These are phyloP conservation scores for Phytophthora cactorum DNA, from an alignment of 352 stramenopile genomes.

Conservation along the genomic window DNA sequence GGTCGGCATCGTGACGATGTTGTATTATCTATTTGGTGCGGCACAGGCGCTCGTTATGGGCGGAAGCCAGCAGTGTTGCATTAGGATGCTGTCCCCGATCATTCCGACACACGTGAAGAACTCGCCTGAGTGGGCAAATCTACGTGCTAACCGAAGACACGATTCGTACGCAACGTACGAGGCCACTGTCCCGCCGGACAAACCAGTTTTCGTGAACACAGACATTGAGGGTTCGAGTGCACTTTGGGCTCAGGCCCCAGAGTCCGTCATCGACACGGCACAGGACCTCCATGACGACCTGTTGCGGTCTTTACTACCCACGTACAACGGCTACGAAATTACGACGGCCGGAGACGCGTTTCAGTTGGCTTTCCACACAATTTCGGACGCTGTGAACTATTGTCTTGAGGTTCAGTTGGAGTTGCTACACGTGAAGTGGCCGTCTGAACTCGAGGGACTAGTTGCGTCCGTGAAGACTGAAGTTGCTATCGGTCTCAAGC, in stretches of 20 bases:
- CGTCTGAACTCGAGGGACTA: slow-evolving; percentile 53
- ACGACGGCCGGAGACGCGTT: slow-evolving; percentile 78
- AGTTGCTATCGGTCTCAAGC: slow-evolving; percentile 51
- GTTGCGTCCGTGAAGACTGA: slow-evolving; percentile 66
- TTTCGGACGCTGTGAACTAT: slow-evolving; percentile 68
- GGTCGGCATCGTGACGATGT: slow-evolving; percentile 59
- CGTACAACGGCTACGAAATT: slow-evolving; percentile 77
- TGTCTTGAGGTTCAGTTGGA: slow-evolving; percentile 69
- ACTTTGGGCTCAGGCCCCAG: slow-evolving; percentile 61
- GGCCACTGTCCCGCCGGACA: slow-evolving; percentile 35
- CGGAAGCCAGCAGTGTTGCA: slow-evolving; percentile 67
- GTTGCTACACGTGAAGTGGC: slow-evolving; percentile 68
- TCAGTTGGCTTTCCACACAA: slow-evolving; percentile 74
- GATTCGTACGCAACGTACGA: slow-evolving; percentile 49
- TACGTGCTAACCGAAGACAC: slow-evolving; percentile 41
- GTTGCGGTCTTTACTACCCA: slow-evolving; percentile 53
- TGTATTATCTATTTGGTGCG: slow-evolving; percentile 72
- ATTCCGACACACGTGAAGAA: slow-evolving; percentile 62
- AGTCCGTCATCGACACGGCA: slow-evolving; percentile 63
- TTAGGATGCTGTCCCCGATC: slow-evolving; percentile 56
- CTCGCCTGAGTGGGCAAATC: slow-evolving; percentile 53
- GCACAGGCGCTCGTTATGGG: slow-evolving; percentile 72
- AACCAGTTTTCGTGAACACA: slow-evolving; percentile 78
- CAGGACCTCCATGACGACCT: slow-evolving; percentile 73
- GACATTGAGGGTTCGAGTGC: slow-evolving; percentile 83